A percentile compares a stretch with the other conserved stretches of the same genome.
These are phyloP conservation scores for Cicer arietinum DNA, from an alignment of 306 rosid genomes.

Conservation along the genomic window DNA sequence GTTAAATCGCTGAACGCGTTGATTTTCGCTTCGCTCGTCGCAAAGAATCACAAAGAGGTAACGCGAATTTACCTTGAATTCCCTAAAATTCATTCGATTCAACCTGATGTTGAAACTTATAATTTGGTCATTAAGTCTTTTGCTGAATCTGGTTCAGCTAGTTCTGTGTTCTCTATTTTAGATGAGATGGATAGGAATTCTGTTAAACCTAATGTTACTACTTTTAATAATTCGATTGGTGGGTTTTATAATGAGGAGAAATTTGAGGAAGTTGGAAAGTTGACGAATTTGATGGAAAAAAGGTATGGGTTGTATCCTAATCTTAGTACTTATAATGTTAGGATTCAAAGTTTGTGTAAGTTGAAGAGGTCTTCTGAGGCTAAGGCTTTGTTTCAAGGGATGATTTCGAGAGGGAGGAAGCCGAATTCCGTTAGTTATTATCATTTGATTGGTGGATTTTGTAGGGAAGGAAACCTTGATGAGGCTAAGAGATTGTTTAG, in stretches of 20 bases:
- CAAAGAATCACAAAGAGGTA: constrained; percentile 66
- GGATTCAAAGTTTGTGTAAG: constrained; percentile 79
- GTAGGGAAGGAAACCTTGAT: constrained; percentile 68
- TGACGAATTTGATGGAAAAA: constrained; percentile 65
- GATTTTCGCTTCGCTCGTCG: constrained; percentile 60
- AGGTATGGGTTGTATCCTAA: constrained; percentile 48
- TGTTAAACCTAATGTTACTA: constrained; percentile 55
- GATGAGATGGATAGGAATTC: constrained; percentile 75
- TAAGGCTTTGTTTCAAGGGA: constrained; percentile 67
- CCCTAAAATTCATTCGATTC: constrained; percentile 59
- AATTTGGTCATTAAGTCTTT: constrained; percentile 67
- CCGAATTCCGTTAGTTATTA: constrained; percentile 60
- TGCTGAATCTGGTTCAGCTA: constrained; percentile 65
- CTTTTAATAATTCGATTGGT: constrained; percentile 48
- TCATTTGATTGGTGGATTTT: constrained; percentile 77
- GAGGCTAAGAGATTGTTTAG: constrained; percentile 66
- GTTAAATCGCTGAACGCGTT: constrained; percentile 72
- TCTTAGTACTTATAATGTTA: constrained; percentile 65
- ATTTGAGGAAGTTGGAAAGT: constrained; percentile 74
- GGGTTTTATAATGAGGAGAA: constrained; percentile 76
- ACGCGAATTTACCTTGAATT: constrained; percentile 65
- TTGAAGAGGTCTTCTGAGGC: constrained; percentile 72
- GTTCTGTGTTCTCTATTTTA: constrained; percentile 64
- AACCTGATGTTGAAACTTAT: constrained; percentile 67
- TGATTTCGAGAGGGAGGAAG: constrained; percentile 62